Evolutionary conservation across 2,329 filamentous ascomycete species (phyloP).

Genomic region (Fusarium sp.): DNA sequence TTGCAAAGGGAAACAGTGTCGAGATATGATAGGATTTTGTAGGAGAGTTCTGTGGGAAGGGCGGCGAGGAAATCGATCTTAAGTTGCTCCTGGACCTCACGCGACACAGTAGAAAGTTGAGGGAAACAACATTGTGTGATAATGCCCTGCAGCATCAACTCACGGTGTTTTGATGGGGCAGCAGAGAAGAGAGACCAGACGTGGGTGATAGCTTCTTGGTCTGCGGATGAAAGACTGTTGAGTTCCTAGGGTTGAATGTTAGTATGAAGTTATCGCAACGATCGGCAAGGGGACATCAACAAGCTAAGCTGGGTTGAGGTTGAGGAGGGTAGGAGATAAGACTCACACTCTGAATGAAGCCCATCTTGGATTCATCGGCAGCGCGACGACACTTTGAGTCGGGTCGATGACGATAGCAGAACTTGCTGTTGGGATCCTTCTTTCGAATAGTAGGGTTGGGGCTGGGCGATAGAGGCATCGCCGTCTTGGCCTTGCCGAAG

Average conservation of each 20-base stretch:
- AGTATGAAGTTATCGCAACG: conserved; percentile 5
- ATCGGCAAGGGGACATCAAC: background rate
- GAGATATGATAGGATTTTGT: conserved; percentile 92
- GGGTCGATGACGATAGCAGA: conserved; percentile 94
- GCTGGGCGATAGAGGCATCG: conserved; percentile 30
- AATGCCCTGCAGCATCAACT: conserved; percentile 96
- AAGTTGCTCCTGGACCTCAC: conserved; percentile 92
- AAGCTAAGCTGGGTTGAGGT: background rate
- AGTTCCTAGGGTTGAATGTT: conserved; percentile 72
- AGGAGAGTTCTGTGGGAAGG: conserved; percentile 89
- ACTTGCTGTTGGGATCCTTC: conserved; percentile 83
- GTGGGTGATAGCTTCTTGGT: conserved; percentile 96
- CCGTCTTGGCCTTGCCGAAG: conserved; percentile 70
- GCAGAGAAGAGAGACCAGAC: conserved; percentile 99
- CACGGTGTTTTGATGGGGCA: conserved; percentile 91
- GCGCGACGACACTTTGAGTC: conserved; percentile 94
- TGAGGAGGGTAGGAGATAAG: background rate
- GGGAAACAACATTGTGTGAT: conserved; percentile 98
- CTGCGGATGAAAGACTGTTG: conserved; percentile 82
- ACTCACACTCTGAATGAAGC: conserved; percentile 87
- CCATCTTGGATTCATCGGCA: conserved; percentile 96
- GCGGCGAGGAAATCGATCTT: conserved; percentile 97
- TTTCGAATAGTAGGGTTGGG: conserved; percentile 54
- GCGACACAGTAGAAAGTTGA: conserved; percentile 92
- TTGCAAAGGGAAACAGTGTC: conserved; percentile 97